A percentile compares a stretch with the other conserved stretches of the same genome.
These are phyloP conservation scores for Cubamyces lactineus DNA, from an alignment of 768 basidiomycete genomes.

Conservation along the genomic window DNA sequence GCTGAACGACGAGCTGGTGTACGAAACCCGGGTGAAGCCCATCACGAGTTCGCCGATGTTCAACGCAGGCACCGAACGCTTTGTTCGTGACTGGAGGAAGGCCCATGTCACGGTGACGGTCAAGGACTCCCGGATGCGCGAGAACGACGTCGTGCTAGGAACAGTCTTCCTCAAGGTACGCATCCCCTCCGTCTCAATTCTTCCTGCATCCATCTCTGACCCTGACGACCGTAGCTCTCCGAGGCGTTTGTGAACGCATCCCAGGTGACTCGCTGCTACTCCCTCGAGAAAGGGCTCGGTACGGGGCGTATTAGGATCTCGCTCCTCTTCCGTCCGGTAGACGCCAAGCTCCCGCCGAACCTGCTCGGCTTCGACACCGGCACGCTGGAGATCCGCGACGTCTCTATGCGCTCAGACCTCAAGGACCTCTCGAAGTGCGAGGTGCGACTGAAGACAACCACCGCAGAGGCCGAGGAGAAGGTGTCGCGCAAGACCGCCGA, in stretches of 20 bases:
- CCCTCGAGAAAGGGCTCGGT: conserved; percentile 72
- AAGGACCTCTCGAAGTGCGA: conserved; percentile 43
- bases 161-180: conserved; percentile 60
- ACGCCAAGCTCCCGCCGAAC: conserved; percentile 57
- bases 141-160: conserved; percentile 70
- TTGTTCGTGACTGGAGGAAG: conserved; percentile 63
- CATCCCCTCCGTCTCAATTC: not conserved
- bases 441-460: conserved; percentile 46
- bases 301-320: conserved; percentile 65
- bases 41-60: conserved; percentile 43
- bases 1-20: conserved; percentile 54
- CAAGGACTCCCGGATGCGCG: conserved; percentile 59
- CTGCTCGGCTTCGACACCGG: conserved; percentile 73
- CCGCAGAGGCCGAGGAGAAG: conserved; percentile 45
- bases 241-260: conserved; percentile 46
- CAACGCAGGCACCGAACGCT: conserved; percentile 69
- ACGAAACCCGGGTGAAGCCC: conserved; percentile 39
- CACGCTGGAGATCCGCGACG: conserved; percentile 56
- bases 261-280: conserved; percentile 59
- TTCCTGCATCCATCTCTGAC: not conserved
- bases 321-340: conserved; percentile 68
- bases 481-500: conserved; percentile 43
- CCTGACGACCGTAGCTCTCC: conserved; percentile 29
- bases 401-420: conserved; percentile 33
- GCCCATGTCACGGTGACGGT: conserved; percentile 68